Conservation (phyloP, 305 asterid genomes). For the Fraxinus albicans region DNA sequence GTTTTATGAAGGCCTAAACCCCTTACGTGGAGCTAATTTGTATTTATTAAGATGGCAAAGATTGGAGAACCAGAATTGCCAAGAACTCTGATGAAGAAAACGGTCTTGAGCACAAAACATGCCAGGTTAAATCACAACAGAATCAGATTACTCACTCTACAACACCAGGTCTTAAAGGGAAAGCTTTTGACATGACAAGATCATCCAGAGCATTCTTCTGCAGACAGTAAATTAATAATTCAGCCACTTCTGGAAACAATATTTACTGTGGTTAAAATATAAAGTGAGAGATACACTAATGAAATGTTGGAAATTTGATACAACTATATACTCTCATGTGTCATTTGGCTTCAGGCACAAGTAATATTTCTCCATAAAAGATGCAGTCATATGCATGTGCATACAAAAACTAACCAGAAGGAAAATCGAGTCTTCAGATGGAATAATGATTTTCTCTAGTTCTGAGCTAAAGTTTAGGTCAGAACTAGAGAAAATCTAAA, state of each 20-base stretch:
- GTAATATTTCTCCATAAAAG: neutral
- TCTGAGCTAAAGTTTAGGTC: neutral
- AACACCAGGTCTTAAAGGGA: conserved; percentile 78
- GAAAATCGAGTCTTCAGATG: neutral
- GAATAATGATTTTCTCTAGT: neutral
- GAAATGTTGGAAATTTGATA: neutral
- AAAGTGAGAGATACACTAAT: neutral
- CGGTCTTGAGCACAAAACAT: conserved; percentile 2
- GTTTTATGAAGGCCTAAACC: neutral
- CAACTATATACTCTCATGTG: neutral
- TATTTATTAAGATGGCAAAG: neutral
- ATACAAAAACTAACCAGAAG: neutral
- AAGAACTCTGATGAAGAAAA: conserved; percentile 2
- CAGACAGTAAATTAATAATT: conserved; percentile 34
- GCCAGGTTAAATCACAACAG: conserved; percentile 17
- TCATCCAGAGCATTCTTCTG: conserved; percentile 88
- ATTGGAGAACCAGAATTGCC: neutral
- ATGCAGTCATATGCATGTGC: neutral
- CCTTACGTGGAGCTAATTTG: neutral
- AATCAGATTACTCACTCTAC: conserved; percentile 60
- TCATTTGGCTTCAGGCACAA: neutral
- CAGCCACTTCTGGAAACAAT: conserved; percentile 21
- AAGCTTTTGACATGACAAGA: conserved; percentile 63
- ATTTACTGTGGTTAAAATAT: neutral
- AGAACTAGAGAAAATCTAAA: neutral